These are phyloP conservation scores for Vitis rotundifolia DNA, from an alignment of 164 flowering plant species.

Conservation along the genomic window DNA sequence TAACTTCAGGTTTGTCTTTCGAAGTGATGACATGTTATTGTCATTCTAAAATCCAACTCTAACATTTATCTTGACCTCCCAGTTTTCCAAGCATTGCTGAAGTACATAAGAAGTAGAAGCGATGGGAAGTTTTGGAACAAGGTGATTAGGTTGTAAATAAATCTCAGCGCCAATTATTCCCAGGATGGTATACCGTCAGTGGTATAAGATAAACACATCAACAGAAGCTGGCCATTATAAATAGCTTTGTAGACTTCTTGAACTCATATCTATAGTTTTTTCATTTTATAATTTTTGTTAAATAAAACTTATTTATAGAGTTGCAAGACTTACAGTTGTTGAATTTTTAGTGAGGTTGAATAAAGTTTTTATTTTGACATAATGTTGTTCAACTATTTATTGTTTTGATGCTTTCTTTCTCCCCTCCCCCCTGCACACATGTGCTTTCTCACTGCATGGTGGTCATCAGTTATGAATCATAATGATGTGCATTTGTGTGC, in stretches of 20 bases:
- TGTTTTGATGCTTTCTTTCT: neutral
- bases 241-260: conserved; percentile 12
- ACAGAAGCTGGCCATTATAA: conserved; percentile 13
- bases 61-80: conserved; percentile 19
- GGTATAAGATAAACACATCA: conserved; percentile 14
- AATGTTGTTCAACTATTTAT: neutral
- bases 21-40: conserved; percentile 1
- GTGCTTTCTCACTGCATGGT: neutral
- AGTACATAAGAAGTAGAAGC: conserved; percentile 17
- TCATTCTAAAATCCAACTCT: conserved; percentile 11
- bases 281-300: conserved; percentile 16
- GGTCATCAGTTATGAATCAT: neutral
- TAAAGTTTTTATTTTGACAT: neutral
- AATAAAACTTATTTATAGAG: conserved; percentile 13
- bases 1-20: neutral
- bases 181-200: conserved; percentile 16
- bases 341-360: neutral
- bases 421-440: no score
- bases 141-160: conserved; percentile 37
- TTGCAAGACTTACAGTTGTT: neutral
- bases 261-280: conserved; percentile 16
- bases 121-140: conserved; percentile 25
- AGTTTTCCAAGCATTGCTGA: conserved; percentile 9
- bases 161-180: conserved; percentile 24
- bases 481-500: no score